Evolutionary conservation across 352 stramenopile genomes (phyloP), one percentile per base, ranked within the genome.

Genomic region (Phytophthora boehmeriae): DNA sequence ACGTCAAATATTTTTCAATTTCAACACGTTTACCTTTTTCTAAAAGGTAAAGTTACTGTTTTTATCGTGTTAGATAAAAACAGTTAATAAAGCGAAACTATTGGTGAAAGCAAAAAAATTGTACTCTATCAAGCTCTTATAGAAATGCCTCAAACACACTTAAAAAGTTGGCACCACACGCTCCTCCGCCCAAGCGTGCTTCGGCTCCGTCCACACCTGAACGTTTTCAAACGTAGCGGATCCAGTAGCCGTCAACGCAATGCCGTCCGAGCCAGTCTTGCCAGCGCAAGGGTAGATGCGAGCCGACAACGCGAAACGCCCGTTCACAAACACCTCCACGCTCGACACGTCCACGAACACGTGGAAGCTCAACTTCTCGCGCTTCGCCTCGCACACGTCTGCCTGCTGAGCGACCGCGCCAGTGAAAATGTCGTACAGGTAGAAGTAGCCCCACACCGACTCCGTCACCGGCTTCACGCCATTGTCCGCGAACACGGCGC

Each of bases 261-360:
- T 90, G 34, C 78, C 74, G 25, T 90, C 78, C 11, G 80, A 88
- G 27, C 58, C 65, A 11, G 71, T 75, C 63, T 82, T 53, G 36
- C 53, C 50, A 20, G 72, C 78, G 56, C 80, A 90, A 41, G 80
- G 78, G 68, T 90, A 90, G 30, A 90, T 75, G 30, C 80, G 80
- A 55, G 78, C 73, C 39, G 80, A 90, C 28, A 90, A 68, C 20
- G 76, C 52, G 49, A 90, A 88, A 58, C 80, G 78, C 59, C 68
- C 78, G 69, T 90, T 90, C 59, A 90, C 76, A 34, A 90, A 88
- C 58, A 90, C 80, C 48, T 90, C 80, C 20, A 87, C 69, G 25
- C 74, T 78, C n/a, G 80, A 88, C 41, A 90, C 80, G 59, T 90
- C 80, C 34, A 88, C 80, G 53, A 85, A 90, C 42, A 90, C 57